Evolutionary conservation across 352 stramenopile species (phyloP).

Genomic region (Globisporangium splendens): DNA sequence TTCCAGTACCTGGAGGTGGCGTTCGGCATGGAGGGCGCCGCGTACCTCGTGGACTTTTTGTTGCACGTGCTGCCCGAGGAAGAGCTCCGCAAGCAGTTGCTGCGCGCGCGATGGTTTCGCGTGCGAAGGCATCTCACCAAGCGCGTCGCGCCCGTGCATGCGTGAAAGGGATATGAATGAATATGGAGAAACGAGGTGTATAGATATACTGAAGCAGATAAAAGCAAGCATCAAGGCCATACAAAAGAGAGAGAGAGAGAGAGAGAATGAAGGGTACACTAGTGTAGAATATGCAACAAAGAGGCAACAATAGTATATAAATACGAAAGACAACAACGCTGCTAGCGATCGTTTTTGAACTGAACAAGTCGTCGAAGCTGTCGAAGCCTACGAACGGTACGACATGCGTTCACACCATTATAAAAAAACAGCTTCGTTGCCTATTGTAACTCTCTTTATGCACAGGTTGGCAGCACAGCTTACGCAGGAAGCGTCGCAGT

Average conservation of each 20-base stretch:
- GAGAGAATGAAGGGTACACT: not conserved
- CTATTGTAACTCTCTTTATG: not conserved
- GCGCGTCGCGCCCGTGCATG: constrained; percentile 34
- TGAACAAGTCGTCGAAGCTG: constrained; percentile 58
- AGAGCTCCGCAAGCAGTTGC: constrained; percentile 56
- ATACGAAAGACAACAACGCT: too few relatives aligned
- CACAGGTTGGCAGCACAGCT: constrained; percentile 37
- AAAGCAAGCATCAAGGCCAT: not conserved
- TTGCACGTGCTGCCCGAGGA: constrained; percentile 73
- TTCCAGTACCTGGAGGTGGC: constrained; percentile 78
- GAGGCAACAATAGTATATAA: too few relatives aligned
- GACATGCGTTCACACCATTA: not conserved
- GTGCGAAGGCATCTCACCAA: constrained; percentile 60
- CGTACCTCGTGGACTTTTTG: constrained; percentile 81
- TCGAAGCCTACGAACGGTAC: constrained; percentile 73
- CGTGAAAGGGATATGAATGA: too few relatives aligned
- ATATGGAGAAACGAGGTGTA: not conserved
- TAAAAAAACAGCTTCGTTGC: not conserved
- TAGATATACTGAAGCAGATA: not conserved
- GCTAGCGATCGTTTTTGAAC: too few relatives aligned
- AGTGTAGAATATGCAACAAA: constrained; percentile 6
- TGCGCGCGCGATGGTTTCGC: constrained; percentile 60
- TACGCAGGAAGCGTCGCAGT: constrained; percentile 30
- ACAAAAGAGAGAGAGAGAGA: not conserved
- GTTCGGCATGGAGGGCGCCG: constrained; percentile 69